Conservation (phyloP, 306 rosid species). For the Oxytropis ochrocephala region DNA sequence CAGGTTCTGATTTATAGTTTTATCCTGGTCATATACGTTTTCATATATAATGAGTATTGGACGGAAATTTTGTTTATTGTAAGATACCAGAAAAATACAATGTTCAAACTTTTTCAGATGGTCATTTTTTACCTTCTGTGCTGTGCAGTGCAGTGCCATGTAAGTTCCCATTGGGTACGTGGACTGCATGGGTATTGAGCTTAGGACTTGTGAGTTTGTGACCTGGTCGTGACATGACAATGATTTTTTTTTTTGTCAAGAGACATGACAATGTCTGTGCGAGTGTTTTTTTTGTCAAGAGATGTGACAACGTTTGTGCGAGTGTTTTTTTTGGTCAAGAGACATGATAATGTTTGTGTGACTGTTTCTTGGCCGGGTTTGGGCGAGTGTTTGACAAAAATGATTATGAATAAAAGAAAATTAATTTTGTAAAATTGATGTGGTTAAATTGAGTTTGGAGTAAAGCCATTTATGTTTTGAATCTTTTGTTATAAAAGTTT, state of each 20-base stretch:
- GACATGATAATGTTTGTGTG: neutral
- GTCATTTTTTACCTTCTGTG: neutral
- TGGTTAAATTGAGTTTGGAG: neutral
- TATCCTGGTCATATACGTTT: neutral
- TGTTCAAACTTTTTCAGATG: neutral
- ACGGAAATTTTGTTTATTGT: constrained; percentile 10
- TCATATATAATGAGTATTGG: neutral
- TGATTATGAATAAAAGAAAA: neutral
- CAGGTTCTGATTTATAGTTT: constrained; percentile 23
- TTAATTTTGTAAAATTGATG: neutral
- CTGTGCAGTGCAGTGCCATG: neutral
- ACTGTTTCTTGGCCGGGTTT: too few relatives aligned
- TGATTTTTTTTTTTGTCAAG: too few relatives aligned
- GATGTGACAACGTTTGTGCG: neutral
- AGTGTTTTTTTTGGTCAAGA: too few relatives aligned
- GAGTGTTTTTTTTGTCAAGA: too few relatives aligned
- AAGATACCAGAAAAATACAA: neutral
- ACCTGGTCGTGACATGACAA: neutral
- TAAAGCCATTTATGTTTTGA: neutral
- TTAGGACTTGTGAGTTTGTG: neutral
- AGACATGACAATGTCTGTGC: neutral
- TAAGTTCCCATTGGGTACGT: neutral
- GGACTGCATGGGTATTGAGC: neutral
- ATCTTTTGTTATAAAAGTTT: too few relatives aligned
- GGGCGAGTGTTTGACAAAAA: neutral